phyloP scores from a whole-genome alignment of 305 asterid species.

The Solanum hybrid region DNA sequence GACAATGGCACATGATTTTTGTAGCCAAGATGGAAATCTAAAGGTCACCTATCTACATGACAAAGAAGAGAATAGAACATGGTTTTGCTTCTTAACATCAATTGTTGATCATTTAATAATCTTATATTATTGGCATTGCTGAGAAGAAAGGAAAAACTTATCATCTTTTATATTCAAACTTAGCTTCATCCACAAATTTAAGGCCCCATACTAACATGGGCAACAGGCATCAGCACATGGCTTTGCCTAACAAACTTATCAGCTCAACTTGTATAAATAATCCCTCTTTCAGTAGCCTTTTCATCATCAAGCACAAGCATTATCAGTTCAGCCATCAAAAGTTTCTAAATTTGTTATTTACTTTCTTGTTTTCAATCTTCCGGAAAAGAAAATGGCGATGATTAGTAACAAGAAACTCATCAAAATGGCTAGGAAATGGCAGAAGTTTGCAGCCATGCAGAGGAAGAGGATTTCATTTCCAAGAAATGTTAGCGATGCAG shows the following conservation, averaged over 20 bases:
- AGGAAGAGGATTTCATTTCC: not conserved
- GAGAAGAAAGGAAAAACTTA: not conserved
- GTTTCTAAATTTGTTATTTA: fast-evolving
- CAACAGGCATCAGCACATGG: not conserved
- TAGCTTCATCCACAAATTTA: not conserved
- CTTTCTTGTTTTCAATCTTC: not conserved
- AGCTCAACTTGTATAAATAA: not conserved
- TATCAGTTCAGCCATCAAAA: not conserved
- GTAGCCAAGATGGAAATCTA: not conserved
- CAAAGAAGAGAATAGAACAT: not conserved
- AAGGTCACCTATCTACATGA: not conserved
- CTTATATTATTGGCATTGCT: not conserved
- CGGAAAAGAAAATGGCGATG: not conserved
- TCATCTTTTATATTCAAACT: not conserved
- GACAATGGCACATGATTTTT: not conserved
- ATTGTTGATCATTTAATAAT: not conserved
- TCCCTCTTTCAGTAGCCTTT: fast-evolving
- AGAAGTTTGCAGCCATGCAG: not conserved
- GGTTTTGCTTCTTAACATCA: not conserved
- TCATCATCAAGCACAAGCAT: not conserved
- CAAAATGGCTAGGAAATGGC: not conserved
- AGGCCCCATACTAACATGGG: fast-evolving
- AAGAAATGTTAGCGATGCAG: not conserved
- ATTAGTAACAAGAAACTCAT: not conserved
- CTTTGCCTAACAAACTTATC: not conserved